These are phyloP conservation scores for Sclerotinia glacialis DNA, from an alignment of 2,329 filamentous ascomycete genomes.

Conservation along the genomic window DNA sequence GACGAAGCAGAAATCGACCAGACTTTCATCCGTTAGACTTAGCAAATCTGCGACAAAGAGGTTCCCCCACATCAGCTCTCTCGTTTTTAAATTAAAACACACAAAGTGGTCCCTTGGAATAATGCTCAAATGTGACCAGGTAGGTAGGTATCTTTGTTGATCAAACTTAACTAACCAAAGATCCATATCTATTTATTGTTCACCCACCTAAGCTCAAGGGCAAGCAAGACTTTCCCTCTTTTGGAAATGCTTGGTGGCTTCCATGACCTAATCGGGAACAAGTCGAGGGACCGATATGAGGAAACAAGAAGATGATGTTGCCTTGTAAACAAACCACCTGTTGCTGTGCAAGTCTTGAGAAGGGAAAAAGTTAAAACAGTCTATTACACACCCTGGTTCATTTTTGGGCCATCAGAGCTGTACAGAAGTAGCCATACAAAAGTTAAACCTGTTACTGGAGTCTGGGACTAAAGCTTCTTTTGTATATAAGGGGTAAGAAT, in stretches of 20 bases:
- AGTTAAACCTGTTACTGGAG: background rate
- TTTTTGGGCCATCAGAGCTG: no score
- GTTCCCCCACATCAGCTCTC: conserved; percentile 8
- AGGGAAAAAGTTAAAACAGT: background rate
- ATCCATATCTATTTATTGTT: no score
- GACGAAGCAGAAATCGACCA: conserved; percentile 6
- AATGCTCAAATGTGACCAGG: background rate
- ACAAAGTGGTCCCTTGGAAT: background rate
- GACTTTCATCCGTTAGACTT: background rate
- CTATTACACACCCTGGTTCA: background rate
- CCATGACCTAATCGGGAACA: background rate
- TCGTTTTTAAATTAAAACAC: background rate
- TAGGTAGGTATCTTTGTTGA: conserved; percentile 15
- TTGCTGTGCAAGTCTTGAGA: background rate
- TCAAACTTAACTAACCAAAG: background rate
- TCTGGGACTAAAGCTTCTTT: no score
- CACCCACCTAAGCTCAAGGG: no score
- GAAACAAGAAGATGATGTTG: background rate
- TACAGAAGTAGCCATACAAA: background rate
- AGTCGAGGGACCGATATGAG: background rate
- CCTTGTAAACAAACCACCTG: background rate
- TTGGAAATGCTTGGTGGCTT: background rate
- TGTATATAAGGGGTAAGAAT: no score
- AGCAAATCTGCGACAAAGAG: conserved; percentile 8
- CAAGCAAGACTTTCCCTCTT: background rate